Percentiles rank a stretch among this genome's conserved stretches.
Evolutionary conservation across 164 flowering plant species (phyloP).

Genomic region (Amborella trichopoda): DNA sequence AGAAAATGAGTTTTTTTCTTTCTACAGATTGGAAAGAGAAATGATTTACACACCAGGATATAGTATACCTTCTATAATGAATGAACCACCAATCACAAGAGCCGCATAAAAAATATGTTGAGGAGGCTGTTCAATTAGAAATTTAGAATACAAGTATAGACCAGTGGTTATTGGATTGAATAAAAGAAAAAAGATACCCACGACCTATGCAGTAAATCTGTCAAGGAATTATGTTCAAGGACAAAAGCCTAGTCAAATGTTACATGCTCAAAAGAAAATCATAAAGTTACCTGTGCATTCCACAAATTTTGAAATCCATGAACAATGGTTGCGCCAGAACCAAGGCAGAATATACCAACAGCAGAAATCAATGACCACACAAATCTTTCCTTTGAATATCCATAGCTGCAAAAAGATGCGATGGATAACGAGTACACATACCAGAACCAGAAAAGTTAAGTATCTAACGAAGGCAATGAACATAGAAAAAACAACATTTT

Average conservation of each 20-base stretch:
- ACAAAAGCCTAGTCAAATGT: neutral
- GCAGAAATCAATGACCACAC: slow-evolving; percentile 99
- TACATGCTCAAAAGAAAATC: neutral
- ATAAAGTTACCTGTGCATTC: slow-evolving; percentile 53
- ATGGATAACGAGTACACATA: neutral
- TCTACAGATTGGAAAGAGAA: neutral
- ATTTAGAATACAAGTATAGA: neutral
- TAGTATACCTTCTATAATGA: slow-evolving; percentile 75
- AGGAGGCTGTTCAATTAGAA: slow-evolving; percentile 40
- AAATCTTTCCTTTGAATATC: slow-evolving; percentile 96
- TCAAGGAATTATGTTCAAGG: too few species aligned
- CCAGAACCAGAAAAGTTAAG: slow-evolving; percentile 1
- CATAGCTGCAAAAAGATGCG: slow-evolving; percentile 58
- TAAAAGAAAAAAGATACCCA: neutral
- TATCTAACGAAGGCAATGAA: neutral
- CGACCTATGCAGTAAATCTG: too few species aligned
- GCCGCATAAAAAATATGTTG: slow-evolving; percentile 79
- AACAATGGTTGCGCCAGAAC: slow-evolving; percentile 96
- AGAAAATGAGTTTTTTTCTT: neutral
- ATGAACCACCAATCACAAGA: slow-evolving; percentile 88
- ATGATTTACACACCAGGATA: neutral
- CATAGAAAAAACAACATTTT: neutral
- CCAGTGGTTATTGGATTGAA: neutral
- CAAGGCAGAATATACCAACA: slow-evolving; percentile 97
- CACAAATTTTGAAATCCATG: slow-evolving; percentile 92